Evolutionary conservation across 108 stramenopile genomes (phyloP), one percentile per base, ranked within the genome.

Genomic region (Nannochloropsis gaditana): DNA sequence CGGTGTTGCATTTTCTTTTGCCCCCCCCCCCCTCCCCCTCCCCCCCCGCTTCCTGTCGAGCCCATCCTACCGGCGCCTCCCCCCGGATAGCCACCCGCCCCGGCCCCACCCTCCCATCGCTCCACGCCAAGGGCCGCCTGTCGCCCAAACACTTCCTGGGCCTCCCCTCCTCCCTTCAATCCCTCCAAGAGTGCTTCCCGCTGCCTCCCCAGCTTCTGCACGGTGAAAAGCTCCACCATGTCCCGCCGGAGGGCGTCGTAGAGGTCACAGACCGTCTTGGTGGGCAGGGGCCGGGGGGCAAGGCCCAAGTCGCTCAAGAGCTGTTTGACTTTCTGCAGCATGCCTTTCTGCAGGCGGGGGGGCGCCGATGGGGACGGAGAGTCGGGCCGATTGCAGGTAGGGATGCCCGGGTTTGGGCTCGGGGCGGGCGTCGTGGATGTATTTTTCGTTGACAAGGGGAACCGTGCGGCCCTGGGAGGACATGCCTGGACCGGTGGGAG

Each of bases 21-120:
- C 41, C 79, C 41, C 42, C 84, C 79, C 80, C 84, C 43, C 47
- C 83, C 45, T 84, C 80, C 41, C 43, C 84, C 21, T 21, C 79
- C 47, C 21, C 84, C 50, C 9, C 80, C 21, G 21, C 80, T n/a
- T 41, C 21, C 21, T 81, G 19, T n/a, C n/a, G 17, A 9, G 11
- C 80, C 41, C n/a, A 11, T 21, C 1, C 80, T 21, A n/a, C 47
- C 47, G 11, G 15, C 1, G 11, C 47, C 47, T 11, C 47, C 47
- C 47, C 47, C 47, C 59, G 15, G 59, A 15, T 4, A n/a, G 19
- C 59, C 59, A n/a, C 59, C 59, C 31, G 31, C 31, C 59, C 59
- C 59, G 19, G n/a, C 6, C 81, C 81, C 81, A 21, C 42, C 81
- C 42, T 43, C 81, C 81, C 41, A 41, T 11, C 6, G 21, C 21